Conservation (phyloP, 1,139 yeast genomes). For the Nadsonia starkeyi-henricii region DNA sequence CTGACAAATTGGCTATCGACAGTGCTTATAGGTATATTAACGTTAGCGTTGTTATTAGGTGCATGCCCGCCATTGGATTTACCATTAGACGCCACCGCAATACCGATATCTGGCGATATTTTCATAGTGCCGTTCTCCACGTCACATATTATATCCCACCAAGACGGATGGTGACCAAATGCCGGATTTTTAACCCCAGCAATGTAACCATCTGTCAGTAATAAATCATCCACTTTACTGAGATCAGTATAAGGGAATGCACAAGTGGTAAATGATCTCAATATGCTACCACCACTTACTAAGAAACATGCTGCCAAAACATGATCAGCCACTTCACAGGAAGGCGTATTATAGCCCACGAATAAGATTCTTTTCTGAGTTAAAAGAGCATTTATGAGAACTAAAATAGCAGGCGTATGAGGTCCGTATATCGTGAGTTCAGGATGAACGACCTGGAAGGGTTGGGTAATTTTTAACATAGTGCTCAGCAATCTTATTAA, state of each 20-base stretch:
- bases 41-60: conserved; percentile 6
- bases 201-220: conserved; percentile 39
- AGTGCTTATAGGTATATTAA: conserved; percentile 9
- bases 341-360: conserved; percentile 41
- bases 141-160: conserved; percentile 51
- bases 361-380: conserved; percentile 44
- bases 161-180: conserved; percentile 40
- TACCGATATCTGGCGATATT: conserved; percentile 20
- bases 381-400: conserved; percentile 41
- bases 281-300: conserved; percentile 45
- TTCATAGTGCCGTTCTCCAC: conserved; percentile 35
- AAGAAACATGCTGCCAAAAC: conserved; percentile 40
- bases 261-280: conserved; percentile 34
- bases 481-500: conserved; percentile 16
- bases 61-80: conserved; percentile 5
- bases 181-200: conserved; percentile 62
- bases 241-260: conserved; percentile 53
- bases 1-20: conserved; percentile 22
- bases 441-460: conserved; percentile 19
- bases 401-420: conserved; percentile 44
- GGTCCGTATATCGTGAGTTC: conserved; percentile 37
- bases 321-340: conserved; percentile 42
- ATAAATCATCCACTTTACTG: conserved; percentile 42
- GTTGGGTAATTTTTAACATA: conserved; percentile 12
- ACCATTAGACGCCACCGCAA: conserved; percentile 8